Evolutionary conservation across 108 stramenopile species (phyloP), one percentile per base, ranked within the genome.

Genomic region (Nitzschia sp.): DNA sequence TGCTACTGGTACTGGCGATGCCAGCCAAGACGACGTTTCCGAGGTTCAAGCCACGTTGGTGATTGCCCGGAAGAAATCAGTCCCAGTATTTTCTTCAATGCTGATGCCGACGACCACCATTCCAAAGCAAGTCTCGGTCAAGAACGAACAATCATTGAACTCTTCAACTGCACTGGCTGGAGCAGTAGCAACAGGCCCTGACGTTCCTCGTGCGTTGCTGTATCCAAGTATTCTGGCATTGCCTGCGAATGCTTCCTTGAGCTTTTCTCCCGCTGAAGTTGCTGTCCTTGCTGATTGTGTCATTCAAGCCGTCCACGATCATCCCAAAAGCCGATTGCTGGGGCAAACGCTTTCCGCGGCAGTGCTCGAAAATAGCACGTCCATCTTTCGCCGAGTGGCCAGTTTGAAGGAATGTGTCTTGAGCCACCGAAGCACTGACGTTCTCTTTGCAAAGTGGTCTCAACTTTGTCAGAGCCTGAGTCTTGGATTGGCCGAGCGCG

Each of bases 1-100:
- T 22, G 19, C 48, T 22, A 19, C 48, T 21, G 19, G 19, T 5
- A 21, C 8, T 50, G 48, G 48, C 4, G 47, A 2, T 3, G 11
- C 21, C 16, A 65, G 17, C 6, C n/a, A n/a, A n/a, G 57, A 32
- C 13, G 38, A 13, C 35, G 54, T 41, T 23, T 56, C 45, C 26
- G 53, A 69, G 11, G 63, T 72, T 45, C 45, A 65, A 45, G 56
- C 64, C 13, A 47, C 26, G 30, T 25, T 81, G 6, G 28, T 57
- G 11, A 58, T 81, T 22, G 80, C 80, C 11, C 71, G 80, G 6
- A 66, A 69, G 29, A 70, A 64, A 60, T 22, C 2, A 1, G 50
- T n/a, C 34, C 22, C 23, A 15, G 22, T 15, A 15, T 26, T 34
- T 28, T 38, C 71, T 36, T 27, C 19, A 21, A 50, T n/a, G 4